Evolutionary conservation across 1,284 basidiomycete species (phyloP).

Genomic region (Anthracocystis panici-leucophaei): DNA sequence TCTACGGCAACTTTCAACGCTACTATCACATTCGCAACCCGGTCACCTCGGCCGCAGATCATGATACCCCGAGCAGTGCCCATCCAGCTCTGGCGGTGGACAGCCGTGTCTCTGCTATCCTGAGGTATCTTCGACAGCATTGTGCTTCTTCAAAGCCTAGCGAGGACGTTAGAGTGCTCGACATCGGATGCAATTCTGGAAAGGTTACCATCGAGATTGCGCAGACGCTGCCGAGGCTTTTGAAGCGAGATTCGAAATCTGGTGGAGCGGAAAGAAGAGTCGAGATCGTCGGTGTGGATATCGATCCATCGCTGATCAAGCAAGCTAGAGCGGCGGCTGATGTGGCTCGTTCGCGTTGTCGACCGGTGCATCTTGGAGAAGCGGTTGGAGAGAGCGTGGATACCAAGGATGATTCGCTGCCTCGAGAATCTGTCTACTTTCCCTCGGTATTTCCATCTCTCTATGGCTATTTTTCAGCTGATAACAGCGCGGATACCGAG

Average conservation of each 20-base stretch:
- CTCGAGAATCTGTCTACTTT: conserved; percentile 23
- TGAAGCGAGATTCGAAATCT: neutral
- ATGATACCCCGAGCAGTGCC: neutral
- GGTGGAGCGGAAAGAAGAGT: neutral
- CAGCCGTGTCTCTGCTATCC: conserved; percentile 23
- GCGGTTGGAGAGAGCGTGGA: neutral
- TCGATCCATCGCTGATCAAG: conserved; percentile 31
- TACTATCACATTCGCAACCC: conserved; percentile 55
- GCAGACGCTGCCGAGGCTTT: conserved; percentile 16
- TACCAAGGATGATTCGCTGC: neutral
- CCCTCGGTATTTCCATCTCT: conserved; percentile 35
- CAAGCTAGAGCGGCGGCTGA: conserved; percentile 31
- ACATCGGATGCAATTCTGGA: conserved; percentile 47
- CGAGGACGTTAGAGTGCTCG: conserved; percentile 13
- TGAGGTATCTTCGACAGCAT: conserved; percentile 9
- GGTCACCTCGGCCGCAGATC: neutral
- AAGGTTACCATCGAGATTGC: conserved; percentile 41
- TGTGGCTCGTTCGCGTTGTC: conserved; percentile 19
- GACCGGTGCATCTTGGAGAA: neutral
- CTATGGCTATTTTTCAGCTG: conserved; percentile 11
- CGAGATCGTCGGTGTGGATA: conserved; percentile 33
- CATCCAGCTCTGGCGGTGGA: conserved; percentile 37
- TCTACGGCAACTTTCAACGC: conserved; percentile 47
- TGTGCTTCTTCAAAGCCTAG: neutral
- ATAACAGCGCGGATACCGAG: neutral